Percentiles rank a stretch among this genome's conserved stretches.
Evolutionary conservation across 73 alveolate genomes (phyloP).

Genomic region (Tetrahymena borealis): DNA sequence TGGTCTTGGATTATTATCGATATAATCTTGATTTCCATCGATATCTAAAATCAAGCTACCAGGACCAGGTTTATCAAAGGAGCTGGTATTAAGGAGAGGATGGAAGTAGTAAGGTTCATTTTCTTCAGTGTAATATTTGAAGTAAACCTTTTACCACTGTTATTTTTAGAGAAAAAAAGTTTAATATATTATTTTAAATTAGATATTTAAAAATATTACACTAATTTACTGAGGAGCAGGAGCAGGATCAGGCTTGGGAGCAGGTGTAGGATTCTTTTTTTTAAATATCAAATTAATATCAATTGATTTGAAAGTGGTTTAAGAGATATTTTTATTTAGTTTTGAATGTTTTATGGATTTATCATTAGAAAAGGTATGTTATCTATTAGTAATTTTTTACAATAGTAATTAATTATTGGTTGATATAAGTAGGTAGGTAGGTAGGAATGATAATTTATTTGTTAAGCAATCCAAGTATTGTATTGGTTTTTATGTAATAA

Average conservation of each 20-base stretch:
- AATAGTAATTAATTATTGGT: too few relatives aligned
- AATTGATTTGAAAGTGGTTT: too few relatives aligned
- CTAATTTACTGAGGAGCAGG: neutral
- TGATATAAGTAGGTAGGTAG: too few relatives aligned
- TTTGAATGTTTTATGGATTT: too few relatives aligned
- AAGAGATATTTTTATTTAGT: too few relatives aligned
- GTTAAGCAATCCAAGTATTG: too few relatives aligned
- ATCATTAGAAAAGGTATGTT: too few relatives aligned
- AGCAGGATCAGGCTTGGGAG: neutral
- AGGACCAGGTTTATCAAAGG: neutral
- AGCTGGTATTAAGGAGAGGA: neutral
- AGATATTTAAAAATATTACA: neutral
- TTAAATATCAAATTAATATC: neutral
- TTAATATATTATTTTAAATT: neutral
- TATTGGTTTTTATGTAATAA: too few relatives aligned
- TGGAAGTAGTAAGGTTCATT: conserved; percentile 1
- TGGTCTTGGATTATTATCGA: neutral
- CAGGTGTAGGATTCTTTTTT: neutral
- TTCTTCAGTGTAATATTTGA: neutral
- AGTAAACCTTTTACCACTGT: neutral
- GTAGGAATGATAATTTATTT: too few relatives aligned
- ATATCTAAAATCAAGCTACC: neutral
- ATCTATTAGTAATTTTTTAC: too few relatives aligned
- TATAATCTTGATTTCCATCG: neutral
- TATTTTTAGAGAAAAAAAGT: neutral